Evolutionary conservation across 345 rosid genomes (phyloP).

Genomic region (Nasturtium officinale): DNA sequence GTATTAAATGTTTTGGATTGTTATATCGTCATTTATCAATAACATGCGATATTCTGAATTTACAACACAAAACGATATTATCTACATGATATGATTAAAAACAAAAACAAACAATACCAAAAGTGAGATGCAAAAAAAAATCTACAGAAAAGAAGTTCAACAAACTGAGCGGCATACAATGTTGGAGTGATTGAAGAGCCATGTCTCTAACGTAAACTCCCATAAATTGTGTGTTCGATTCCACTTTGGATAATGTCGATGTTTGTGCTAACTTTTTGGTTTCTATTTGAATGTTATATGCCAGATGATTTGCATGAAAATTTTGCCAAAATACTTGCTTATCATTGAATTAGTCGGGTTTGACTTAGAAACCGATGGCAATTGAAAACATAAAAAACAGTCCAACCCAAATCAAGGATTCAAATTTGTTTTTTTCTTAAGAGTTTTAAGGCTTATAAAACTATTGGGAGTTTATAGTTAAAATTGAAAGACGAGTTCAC

Average conservation of each 20-base stretch:
- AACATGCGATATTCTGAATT: background rate
- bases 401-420: background rate
- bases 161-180: background rate
- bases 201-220: background rate
- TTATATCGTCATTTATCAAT: background rate
- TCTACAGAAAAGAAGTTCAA: background rate
- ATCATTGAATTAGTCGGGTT: background rate
- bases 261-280: background rate
- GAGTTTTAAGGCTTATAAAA: background rate
- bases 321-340: too few relatives aligned
- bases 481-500: too few relatives aligned
- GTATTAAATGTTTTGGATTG: constrained; percentile 7
- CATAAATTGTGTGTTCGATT: background rate
- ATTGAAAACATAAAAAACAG: background rate
- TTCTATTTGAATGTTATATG: background rate
- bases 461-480: background rate
- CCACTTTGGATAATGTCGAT: background rate
- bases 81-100: background rate
- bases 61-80: background rate
- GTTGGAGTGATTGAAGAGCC: background rate
- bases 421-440: too few relatives aligned
- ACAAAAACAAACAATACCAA: too few relatives aligned
- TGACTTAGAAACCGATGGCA: background rate
- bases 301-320: background rate
- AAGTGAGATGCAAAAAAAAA: too few relatives aligned